Conservation (phyloP, 2,329 filamentous ascomycete genomes). For the Beauveria rudraprayagi region DNA sequence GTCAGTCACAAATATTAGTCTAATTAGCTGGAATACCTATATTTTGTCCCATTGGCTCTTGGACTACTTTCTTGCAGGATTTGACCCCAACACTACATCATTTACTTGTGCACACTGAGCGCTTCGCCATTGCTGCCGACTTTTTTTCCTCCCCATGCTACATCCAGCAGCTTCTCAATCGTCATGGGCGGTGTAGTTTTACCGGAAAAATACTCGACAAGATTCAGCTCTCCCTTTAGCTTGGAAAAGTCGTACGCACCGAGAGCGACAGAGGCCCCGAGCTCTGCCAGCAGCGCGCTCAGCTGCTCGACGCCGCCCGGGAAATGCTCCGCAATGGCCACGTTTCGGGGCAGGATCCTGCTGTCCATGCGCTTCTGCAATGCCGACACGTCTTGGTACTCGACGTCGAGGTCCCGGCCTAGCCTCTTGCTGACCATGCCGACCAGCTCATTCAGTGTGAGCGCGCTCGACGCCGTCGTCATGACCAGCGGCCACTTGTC, state of each 20-base stretch:
- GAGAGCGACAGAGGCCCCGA: constrained; percentile 23
- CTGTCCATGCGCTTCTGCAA: constrained; percentile 17
- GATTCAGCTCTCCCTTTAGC: constrained; percentile 15
- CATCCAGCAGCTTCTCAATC: neutral
- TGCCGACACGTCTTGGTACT: constrained; percentile 20
- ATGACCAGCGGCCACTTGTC: constrained; percentile 23
- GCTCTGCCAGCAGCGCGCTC: constrained; percentile 21
- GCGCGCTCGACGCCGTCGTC: constrained; percentile 20
- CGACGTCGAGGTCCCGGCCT: constrained; percentile 19
- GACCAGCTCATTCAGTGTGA: constrained; percentile 24
- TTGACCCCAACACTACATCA: neutral
- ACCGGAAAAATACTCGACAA: constrained; percentile 17
- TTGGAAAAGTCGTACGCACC: constrained; percentile 22
- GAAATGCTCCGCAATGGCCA: constrained; percentile 21
- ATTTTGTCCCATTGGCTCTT: neutral
- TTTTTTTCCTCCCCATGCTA: neutral
- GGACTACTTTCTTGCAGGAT: neutral
- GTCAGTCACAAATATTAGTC: neutral
- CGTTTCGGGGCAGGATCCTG: constrained; percentile 19
- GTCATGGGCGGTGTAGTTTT: neutral
- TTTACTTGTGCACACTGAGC: neutral
- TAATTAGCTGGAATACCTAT: neutral
- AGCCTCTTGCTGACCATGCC: constrained; percentile 25
- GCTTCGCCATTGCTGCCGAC: neutral
- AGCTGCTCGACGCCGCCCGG: constrained; percentile 19